phyloP scores from a whole-genome alignment of 2,329 filamentous ascomycete species.

The Colletotrichum sp. region DNA sequence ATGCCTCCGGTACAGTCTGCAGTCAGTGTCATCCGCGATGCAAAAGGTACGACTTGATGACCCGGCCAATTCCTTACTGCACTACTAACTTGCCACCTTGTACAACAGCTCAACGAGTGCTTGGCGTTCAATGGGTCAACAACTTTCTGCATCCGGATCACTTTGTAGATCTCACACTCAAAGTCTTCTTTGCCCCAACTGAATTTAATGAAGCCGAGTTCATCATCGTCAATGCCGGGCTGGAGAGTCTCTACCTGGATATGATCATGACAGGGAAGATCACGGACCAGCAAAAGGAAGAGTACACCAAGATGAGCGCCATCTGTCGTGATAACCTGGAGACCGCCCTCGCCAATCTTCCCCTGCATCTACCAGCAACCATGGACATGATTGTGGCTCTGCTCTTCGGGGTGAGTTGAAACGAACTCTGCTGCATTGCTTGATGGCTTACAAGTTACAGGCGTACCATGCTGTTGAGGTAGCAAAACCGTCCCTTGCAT shows the following conservation, averaged over 20 bases:
- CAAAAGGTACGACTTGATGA: neutral
- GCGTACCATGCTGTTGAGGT: constrained; percentile 35
- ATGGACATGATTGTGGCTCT: constrained; percentile 27
- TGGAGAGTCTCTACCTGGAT: constrained; percentile 34
- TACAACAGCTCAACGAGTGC: neutral
- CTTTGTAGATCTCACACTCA: constrained; percentile 36
- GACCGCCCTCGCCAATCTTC: constrained; percentile 33
- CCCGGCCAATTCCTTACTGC: no score
- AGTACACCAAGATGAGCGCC: constrained; percentile 25
- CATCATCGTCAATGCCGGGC: constrained; percentile 36
- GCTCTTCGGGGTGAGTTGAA: constrained; percentile 23
- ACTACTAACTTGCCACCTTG: neutral
- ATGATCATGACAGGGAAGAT: constrained; percentile 1
- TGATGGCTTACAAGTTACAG: constrained; percentile 11
- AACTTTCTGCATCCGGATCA: constrained; percentile 31
- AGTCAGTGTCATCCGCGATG: constrained; percentile 10
- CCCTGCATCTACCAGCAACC: constrained; percentile 35
- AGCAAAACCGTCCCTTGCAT: constrained; percentile 35
- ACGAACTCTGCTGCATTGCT: no score
- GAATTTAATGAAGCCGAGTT: constrained; percentile 35
- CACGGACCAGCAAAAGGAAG: constrained; percentile 23
- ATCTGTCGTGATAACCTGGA: constrained; percentile 34
- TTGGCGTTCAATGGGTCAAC: constrained; percentile 28
- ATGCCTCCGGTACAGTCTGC: constrained; percentile 22
- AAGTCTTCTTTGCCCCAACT: constrained; percentile 34